Conservation (phyloP, 768 basidiomycete species). For the Trametes meyenii region DNA sequence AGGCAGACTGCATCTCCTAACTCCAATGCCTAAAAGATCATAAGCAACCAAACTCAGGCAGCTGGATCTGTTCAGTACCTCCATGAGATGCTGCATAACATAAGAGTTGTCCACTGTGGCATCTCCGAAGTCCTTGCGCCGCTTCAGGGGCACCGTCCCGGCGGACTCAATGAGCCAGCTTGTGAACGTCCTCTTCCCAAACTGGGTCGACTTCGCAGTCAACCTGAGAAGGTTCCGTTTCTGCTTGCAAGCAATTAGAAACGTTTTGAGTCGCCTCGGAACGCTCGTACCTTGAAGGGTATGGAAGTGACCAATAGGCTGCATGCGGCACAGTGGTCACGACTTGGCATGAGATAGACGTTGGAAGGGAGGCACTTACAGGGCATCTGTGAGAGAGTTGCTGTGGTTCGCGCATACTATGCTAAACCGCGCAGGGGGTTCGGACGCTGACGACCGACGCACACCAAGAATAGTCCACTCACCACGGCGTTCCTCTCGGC, state of each 20-base stretch:
- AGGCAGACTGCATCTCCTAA: slow-evolving; percentile 78
- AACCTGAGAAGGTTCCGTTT: slow-evolving; percentile 79
- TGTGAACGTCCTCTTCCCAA: slow-evolving; percentile 81
- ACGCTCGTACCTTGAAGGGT: slow-evolving; percentile 57
- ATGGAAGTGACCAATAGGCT: slow-evolving; percentile 78
- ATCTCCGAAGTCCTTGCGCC: slow-evolving; percentile 69
- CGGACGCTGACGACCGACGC: neutral
- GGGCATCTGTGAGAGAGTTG: slow-evolving; percentile 84
- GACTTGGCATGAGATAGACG: neutral
- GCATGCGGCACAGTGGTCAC: neutral
- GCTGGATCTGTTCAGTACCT: slow-evolving; percentile 44
- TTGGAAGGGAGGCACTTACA: slow-evolving; percentile 50
- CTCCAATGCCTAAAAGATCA: slow-evolving; percentile 61
- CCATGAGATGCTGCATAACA: slow-evolving; percentile 68
- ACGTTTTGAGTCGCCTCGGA: neutral
- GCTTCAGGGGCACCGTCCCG: slow-evolving; percentile 82
- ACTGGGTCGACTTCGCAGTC: slow-evolving; percentile 88
- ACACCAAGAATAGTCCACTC: slow-evolving; percentile 20
- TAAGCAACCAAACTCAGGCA: neutral
- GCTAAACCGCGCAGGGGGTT: slow-evolving; percentile 40
- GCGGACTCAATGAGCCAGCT: slow-evolving; percentile 90
- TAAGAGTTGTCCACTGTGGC: slow-evolving; percentile 64
- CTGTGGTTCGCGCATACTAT: slow-evolving; percentile 87
- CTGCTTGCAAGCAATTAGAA: slow-evolving; percentile 38
- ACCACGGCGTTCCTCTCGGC: slow-evolving; percentile 76